Conservation (phyloP, 1,284 basidiomycete species). For the Marasmius tenuissimus region DNA sequence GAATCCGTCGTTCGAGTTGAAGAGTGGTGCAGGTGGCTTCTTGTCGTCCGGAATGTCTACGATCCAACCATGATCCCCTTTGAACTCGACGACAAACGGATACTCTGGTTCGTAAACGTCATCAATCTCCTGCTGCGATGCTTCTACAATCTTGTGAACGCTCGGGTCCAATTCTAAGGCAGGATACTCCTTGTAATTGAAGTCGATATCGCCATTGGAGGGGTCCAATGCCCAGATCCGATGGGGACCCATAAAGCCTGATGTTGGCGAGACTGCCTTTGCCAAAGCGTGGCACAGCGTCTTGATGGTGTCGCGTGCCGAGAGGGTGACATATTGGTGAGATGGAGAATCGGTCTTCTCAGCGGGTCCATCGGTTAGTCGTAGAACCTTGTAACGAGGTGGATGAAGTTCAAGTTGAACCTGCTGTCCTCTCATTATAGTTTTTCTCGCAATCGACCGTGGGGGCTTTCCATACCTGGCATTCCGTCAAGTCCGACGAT, state of each 20-base stretch:
- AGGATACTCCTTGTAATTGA: conserved; percentile 35
- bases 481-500: not conserved
- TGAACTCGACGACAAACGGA: conserved; percentile 66
- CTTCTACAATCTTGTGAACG: conserved; percentile 32
- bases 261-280: conserved; percentile 28
- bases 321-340: conserved; percentile 43
- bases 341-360: conserved; percentile 20
- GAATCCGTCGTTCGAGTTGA: conserved; percentile 56
- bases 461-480: conserved; percentile 69
- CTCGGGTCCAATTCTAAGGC: conserved; percentile 33
- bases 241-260: conserved; percentile 31
- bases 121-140: conserved; percentile 47
- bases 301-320: conserved; percentile 47
- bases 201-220: conserved; percentile 31
- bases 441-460: conserved; percentile 60
- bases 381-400: conserved; percentile 64
- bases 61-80: conserved; percentile 52
- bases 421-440: conserved; percentile 62
- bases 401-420: conserved; percentile 80
- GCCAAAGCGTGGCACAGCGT: conserved; percentile 41
- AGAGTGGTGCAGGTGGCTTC: conserved; percentile 39
- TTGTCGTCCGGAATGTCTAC: conserved; percentile 25
- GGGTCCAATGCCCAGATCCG: conserved; percentile 60
- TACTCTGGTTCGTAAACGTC: conserved; percentile 64
- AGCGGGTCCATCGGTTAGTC: conserved; percentile 33